Evolutionary conservation across 208 protist genomes (phyloP), one percentile per base, ranked within the genome.

Genomic region (Trypanosoma boissoni): DNA sequence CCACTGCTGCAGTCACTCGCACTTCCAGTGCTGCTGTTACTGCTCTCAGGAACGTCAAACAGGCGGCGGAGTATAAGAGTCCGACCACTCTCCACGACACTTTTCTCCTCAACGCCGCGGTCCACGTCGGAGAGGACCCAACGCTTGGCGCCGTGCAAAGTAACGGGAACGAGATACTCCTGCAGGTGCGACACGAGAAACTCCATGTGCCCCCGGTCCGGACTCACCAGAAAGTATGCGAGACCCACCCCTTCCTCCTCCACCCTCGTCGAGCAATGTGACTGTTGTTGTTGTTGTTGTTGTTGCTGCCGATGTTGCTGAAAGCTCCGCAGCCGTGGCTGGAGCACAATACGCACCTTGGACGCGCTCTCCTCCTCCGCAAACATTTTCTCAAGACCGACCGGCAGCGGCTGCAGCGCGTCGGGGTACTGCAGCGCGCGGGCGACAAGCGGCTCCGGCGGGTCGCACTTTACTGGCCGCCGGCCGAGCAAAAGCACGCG

Each of bases 51-150:
- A 12, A 51, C 55, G 26, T 67, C 60, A 57, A 68, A 74, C 18
- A 74, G 53, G 41, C 18, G 39, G 8, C 68, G 68, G 4, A 74
- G 46, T n/a, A 44, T 36, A 23, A 31, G 31, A 14, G 58, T 39
- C 37, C 66, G 43, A 4, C 68, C 60, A 51, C 55, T 68, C 42
- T 67, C 69, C 39, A 59, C 53, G 16, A 58, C 41, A 56, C 56
- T 68, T 27, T 37, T 49, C 34, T 68, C 69, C 49, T 68, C 77
- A 3, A 77, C 65, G 23, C 72, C 83, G 14, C 83, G 78, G 45
- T 92, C 85, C 20, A 95, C 72, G 51, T 95, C 88, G 2, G 88
- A 95, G 29, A 95, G 26, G 43, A 95, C 78, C 71, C 79, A 95
- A 21, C 83, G 84, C 65, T 64, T 28, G 39, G 67, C 67, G 24